Evolutionary conservation across 2,329 filamentous ascomycete species (phyloP).

Genomic region (Colletotrichum horii): DNA sequence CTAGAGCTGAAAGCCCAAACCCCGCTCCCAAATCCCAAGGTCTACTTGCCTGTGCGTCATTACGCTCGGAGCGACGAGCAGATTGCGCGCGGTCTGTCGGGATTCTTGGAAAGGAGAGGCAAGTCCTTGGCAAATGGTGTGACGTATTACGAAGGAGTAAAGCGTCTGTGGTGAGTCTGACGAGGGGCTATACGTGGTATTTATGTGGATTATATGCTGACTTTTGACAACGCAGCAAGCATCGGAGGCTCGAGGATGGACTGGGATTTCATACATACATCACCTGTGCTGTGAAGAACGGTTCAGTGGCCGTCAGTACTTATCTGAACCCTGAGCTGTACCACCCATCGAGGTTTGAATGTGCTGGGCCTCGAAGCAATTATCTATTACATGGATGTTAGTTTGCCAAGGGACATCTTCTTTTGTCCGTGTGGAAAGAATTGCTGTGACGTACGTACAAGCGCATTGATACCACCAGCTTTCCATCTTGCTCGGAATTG

Average conservation of each 20-base stretch:
- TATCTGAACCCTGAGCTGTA: not conserved
- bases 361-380: not conserved
- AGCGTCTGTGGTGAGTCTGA: not conserved
- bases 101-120: not conserved
- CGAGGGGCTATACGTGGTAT: not conserved
- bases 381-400: not conserved
- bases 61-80: constrained; percentile 27
- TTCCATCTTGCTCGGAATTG: not conserved
- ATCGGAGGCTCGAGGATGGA: not conserved
- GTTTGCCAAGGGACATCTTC: not conserved
- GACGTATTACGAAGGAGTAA: not conserved
- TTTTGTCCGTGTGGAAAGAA: not conserved
- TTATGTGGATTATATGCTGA: not conserved
- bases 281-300: not conserved
- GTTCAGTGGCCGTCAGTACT: not conserved
- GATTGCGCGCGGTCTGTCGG: not conserved
- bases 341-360: not conserved
- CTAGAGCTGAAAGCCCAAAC: constrained; percentile 27
- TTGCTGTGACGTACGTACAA: not conserved
- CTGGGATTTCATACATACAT: not conserved
- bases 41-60: constrained; percentile 38
- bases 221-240: not conserved
- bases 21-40: constrained; percentile 29
- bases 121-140: not conserved
- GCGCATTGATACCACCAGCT: not conserved